Percentiles rank a stretch among this genome's conserved stretches.
Conservation (phyloP, 176 grass and related monocot species). For the Canna indica region DNA sequence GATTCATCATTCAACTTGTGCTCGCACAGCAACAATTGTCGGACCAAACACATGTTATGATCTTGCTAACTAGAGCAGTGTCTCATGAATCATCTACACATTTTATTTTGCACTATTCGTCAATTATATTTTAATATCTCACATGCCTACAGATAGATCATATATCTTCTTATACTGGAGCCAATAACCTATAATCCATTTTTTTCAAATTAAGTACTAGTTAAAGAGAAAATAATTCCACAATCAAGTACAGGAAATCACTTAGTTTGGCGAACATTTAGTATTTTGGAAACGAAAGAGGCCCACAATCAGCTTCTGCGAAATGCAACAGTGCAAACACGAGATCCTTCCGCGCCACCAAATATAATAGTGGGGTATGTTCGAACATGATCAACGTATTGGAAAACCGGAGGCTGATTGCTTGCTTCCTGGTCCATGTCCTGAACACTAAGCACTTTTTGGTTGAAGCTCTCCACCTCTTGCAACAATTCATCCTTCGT, state of each 20-base stretch:
- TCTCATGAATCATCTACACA: no score
- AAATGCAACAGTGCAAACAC: constrained; percentile 81
- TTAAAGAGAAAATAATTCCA: background rate
- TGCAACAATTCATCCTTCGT: constrained; percentile 78
- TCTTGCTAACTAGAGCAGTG: no score
- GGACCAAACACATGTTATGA: no score
- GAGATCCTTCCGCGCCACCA: constrained; percentile 73
- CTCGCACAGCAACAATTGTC: no score
- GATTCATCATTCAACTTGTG: no score
- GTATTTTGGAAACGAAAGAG: background rate
- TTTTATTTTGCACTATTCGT: no score
- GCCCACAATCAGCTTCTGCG: constrained; percentile 11
- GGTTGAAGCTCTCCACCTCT: constrained; percentile 68
- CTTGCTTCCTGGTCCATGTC: constrained; percentile 22
- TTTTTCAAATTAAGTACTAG: background rate
- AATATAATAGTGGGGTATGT: constrained; percentile 75
- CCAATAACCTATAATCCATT: background rate
- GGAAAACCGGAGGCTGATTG: constrained; percentile 29
- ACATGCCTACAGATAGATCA: no score
- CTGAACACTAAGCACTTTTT: constrained; percentile 24
- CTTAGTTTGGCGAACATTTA: background rate
- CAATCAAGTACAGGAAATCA: background rate
- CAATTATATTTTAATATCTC: no score
- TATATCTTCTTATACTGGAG: no score
- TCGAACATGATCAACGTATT: constrained; percentile 73